Percentiles rank a stretch among this genome's conserved stretches.
Evolutionary conservation across 306 rosid genomes (phyloP).

Genomic region (Vigna trinervia): DNA sequence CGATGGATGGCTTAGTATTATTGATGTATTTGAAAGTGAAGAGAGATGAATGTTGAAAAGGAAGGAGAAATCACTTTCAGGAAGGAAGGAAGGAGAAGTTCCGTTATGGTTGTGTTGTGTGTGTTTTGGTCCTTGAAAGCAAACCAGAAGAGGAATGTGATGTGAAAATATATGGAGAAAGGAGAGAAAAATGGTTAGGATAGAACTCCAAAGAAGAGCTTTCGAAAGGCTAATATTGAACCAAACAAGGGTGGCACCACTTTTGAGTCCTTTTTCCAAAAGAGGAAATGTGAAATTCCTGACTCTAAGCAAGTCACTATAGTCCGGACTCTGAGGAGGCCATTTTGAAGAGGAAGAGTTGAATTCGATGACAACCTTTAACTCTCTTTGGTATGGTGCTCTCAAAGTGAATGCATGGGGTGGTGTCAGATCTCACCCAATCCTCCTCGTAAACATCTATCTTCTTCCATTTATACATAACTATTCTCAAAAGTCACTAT

Average conservation of each 20-base stretch:
- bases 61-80: constrained; percentile 36
- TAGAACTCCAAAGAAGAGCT: constrained; percentile 57
- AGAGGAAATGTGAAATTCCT: constrained; percentile 60
- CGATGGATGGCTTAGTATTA: too few species aligned
- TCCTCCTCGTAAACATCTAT: constrained; percentile 55
- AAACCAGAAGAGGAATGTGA: constrained; percentile 29
- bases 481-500: constrained; percentile 44
- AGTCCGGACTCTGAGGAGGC: constrained; percentile 64
- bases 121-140: constrained; percentile 26
- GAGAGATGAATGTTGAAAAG: constrained; percentile 24
- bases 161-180: not conserved
- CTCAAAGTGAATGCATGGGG: constrained; percentile 54
- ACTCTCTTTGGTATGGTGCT: constrained; percentile 52
- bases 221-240: constrained; percentile 44
- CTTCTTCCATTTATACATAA: constrained; percentile 49
- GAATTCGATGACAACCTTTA: constrained; percentile 58
- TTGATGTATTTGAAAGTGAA: not conserved
- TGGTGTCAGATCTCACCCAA: constrained; percentile 64
- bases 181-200: constrained; percentile 26
- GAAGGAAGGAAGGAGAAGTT: constrained; percentile 33
- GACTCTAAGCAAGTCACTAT: constrained; percentile 53
- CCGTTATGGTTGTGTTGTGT: not conserved
- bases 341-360: constrained; percentile 52
- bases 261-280: constrained; percentile 55
- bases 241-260: constrained; percentile 52